These are phyloP conservation scores for Senna siamea DNA, from an alignment of 306 rosid genomes.

Conservation along the genomic window DNA sequence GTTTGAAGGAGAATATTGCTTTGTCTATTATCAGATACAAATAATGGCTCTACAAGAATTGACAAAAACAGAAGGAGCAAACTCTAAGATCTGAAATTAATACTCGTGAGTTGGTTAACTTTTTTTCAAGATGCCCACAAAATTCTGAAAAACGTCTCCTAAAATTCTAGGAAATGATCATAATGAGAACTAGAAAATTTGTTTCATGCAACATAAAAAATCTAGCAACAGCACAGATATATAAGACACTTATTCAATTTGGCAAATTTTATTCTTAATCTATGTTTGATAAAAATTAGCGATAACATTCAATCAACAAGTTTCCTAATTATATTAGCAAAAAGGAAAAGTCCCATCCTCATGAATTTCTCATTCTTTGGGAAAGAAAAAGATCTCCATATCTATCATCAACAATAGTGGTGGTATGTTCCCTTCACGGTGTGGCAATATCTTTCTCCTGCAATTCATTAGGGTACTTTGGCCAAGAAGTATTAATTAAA, in stretches of 20 bases:
- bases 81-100: constrained; percentile 1
- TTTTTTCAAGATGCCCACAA: constrained; percentile 8
- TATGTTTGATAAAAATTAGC: neutral
- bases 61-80: constrained; percentile 13
- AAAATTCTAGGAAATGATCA: constrained; percentile 20
- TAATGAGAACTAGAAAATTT: neutral
- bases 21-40: constrained; percentile 56
- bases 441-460: neutral
- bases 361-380: neutral
- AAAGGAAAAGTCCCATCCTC: neutral
- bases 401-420: constrained; percentile 20
- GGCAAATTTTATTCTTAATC: constrained; percentile 9
- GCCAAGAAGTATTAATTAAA: neutral
- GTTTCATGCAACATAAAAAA: neutral
- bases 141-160: constrained; percentile 8
- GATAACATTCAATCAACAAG: too few species aligned
- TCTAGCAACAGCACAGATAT: constrained; percentile 12
- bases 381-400: neutral
- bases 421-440: neutral
- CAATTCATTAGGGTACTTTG: neutral
- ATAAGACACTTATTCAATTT: constrained; percentile 1
- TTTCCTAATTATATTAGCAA: constrained; percentile 3
- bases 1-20: too few species aligned
- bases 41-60: constrained; percentile 64
- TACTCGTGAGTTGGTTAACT: constrained; percentile 22